phyloP scores from a whole-genome alignment of 169 alveolate species.

The Plasmodium berghei region DNA sequence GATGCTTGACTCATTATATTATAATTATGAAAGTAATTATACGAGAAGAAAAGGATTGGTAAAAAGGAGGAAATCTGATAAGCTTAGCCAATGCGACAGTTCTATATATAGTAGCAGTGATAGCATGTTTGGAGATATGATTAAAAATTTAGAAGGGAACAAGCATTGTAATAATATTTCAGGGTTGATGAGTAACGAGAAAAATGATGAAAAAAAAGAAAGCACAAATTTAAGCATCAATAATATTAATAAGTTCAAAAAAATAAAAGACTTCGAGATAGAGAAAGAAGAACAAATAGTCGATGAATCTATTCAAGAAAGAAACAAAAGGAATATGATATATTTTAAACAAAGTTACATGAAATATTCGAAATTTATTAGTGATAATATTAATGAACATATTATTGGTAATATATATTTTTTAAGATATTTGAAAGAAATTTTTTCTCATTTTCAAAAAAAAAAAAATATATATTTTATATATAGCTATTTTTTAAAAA shows the following conservation, averaged over 20 bases:
- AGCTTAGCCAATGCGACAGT: not conserved
- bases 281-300: not conserved
- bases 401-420: slow-evolving; percentile 22
- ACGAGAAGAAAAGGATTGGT: not conserved
- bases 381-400: slow-evolving; percentile 22
- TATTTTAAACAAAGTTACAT: slow-evolving; percentile 46
- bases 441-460: not conserved
- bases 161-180: not conserved
- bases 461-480: too few relatives aligned
- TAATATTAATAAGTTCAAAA: not conserved
- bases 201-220: not conserved
- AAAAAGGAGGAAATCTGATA: not conserved
- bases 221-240: too few relatives aligned
- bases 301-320: not conserved
- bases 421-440: slow-evolving; percentile 14
- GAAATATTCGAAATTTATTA: slow-evolving; percentile 19
- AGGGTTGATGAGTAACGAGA: not conserved
- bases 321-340: slow-evolving; percentile 3
- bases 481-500: too few relatives aligned
- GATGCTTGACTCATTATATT: slow-evolving; percentile 3
- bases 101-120: not conserved
- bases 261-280: not conserved
- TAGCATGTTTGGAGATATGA: not conserved
- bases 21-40: not conserved
- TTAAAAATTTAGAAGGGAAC: not conserved